These are phyloP conservation scores for Xanthoconium purpureum DNA, from an alignment of 768 basidiomycete species.

Conservation along the genomic window DNA sequence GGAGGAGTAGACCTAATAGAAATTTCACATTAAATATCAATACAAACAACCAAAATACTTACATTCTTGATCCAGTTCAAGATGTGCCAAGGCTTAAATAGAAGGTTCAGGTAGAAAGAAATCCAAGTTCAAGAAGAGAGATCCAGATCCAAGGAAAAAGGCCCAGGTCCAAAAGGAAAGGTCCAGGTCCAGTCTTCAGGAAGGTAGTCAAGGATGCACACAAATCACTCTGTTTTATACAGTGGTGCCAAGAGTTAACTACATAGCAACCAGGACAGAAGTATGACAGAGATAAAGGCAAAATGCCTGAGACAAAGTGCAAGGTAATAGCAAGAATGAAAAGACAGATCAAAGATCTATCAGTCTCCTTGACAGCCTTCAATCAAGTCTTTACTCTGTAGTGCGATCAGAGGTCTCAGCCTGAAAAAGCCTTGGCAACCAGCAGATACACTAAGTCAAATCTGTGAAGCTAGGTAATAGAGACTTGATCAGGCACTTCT, in stretches of 20 bases:
- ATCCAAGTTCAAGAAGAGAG: background rate
- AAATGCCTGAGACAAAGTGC: too few relatives aligned
- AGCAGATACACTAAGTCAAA: conserved; percentile 9
- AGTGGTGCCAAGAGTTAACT: background rate
- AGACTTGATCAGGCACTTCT: conserved; percentile 8
- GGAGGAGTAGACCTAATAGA: background rate
- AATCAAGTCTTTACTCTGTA: conserved; percentile 4
- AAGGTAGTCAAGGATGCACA: background rate
- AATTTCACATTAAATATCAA: background rate
- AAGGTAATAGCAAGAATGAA: too few relatives aligned
- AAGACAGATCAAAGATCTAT: background rate
- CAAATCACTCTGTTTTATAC: background rate
- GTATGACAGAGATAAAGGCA: conserved; percentile 3
- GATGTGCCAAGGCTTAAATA: too few relatives aligned
- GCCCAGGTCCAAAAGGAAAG: background rate
- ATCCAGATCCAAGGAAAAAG: background rate
- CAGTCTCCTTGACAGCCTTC: background rate
- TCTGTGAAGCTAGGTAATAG: conserved; percentile 13
- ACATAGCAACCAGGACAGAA: background rate
- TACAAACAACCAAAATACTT: too few relatives aligned
- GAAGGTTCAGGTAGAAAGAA: too few relatives aligned
- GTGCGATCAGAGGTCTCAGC: conserved; percentile 3
- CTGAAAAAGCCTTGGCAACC: too few relatives aligned
- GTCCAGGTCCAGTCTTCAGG: background rate
- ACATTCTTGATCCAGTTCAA: too few relatives aligned